Base-by-base conservation (phyloP, 768 basidiomycete genomes). In the Collybiopsis luxurians region DNA sequence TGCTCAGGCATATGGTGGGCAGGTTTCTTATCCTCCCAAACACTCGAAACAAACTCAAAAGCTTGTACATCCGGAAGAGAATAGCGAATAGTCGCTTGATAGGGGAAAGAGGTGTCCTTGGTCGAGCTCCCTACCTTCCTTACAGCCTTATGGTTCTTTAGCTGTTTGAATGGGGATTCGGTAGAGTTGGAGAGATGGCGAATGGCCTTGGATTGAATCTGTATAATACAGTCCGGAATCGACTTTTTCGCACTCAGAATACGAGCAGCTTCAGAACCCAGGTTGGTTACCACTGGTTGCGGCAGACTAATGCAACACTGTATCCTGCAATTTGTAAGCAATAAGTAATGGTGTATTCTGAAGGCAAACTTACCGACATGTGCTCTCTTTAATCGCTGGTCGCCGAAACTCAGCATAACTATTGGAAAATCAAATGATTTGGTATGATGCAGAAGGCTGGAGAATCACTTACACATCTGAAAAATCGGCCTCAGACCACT, bases 21-120 rank as follows among this genome's bases (percentile, higher is more conserved):
- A 0, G 80, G 78, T 55, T 83, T 85, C 72, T 85, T 85, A 67
- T 85, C 82, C 61, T 85, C 81, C 79, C 79, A 83, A 49, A 84
- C 67, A 55, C 77, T 76, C 60, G 83, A 80, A 13, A 70, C 72
- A 57, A 84, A 81, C 65, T 83, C 81, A 61, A 83, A 82, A 10
- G 74, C 71, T 1, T 75, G 71, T 47, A 66, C 69, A 30, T 77
- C 76, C 0, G 82, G 79, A 11, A 80, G 73, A 47, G 74, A 74
- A 13, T 71, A 71, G 53, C 79, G 76, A 1, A 80, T 77, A 0
- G 81, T 83, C 27, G 73, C 75, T 62, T 84, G 82, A 58, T 69
- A 81, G 13, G 75, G 73, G 61, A 83, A 83, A 4, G 80, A 81
- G 11, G 75, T 73, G 4, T 73, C 76, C 52, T 69, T 73, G 17